A percentile compares a stretch with the other conserved stretches of the same genome.
Evolutionary conservation across 441 rosid species (phyloP).

Genomic region (Sinapis alba): DNA sequence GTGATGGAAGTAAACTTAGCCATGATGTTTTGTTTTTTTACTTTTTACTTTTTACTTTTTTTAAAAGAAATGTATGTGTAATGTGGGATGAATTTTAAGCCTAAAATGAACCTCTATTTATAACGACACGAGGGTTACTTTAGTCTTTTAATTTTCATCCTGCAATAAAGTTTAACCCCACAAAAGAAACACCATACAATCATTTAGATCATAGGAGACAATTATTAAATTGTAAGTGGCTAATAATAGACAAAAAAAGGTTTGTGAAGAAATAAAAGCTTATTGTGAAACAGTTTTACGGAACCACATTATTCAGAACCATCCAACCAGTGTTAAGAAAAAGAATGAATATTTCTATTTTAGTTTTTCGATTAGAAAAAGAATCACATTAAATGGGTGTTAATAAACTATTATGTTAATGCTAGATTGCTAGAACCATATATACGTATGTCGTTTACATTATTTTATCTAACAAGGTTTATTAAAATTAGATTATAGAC

Average conservation of each 20-base stretch:
- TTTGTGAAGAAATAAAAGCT: not conserved
- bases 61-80: not conserved
- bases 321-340: not conserved
- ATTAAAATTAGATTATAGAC: not conserved
- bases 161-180: not conserved
- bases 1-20: conserved; percentile 34
- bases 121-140: conserved; percentile 5
- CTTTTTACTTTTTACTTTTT: not conserved
- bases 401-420: too few relatives aligned
- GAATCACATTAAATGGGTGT: too few relatives aligned
- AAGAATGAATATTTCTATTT: not conserved
- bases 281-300: not conserved
- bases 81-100: conserved; percentile 16
- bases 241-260: not conserved
- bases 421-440: not conserved
- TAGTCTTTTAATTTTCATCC: not conserved
- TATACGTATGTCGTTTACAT: not conserved
- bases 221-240: not conserved
- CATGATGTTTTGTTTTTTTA: conserved; percentile 11
- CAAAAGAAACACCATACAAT: not conserved
- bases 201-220: not conserved
- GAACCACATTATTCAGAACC: not conserved
- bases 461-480: too few relatives aligned
- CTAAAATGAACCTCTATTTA: conserved; percentile 27
- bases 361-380: not conserved